Base-by-base conservation (phyloP, 768 basidiomycete species). In the Hypholoma sublateritium region DNA sequence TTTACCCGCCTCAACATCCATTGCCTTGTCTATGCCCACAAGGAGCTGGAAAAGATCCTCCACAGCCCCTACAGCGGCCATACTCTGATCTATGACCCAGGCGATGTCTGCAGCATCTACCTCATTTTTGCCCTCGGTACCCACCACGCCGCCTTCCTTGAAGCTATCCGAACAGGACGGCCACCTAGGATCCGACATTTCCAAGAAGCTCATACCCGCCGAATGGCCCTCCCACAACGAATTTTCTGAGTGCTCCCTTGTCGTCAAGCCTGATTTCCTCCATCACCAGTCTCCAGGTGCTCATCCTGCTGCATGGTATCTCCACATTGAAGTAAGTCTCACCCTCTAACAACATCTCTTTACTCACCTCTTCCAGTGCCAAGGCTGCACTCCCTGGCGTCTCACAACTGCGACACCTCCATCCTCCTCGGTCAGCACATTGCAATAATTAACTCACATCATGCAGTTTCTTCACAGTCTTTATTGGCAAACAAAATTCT, bases 321-420 rank as follows among this genome's bases (percentile, higher is more conserved):
- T 94, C 19, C 93, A 93, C 65, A 91, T 87, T 19, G 92, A 93
- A 80, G 92, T 90, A 61, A 53, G 81, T 65, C 4, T 13, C 11
- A 53, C 13, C 35, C n/a, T n/a, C n/a, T n/a, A n/a, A n/a, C n/a
- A n/a, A n/a, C n/a, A n/a, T 9, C 13, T 17, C 3, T 59, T 43
- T 3, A 21, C 1, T 9, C 6, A 11, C 5, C 5, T 16, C 39
- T 53, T 19, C 19, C 64, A 94, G 91, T 85, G 91, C 62, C 91
- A 92, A 81, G 91, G 91, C n/a, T 84, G 91, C 60, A 88, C 89
- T 0, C 75, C 93, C 2, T 94, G 92, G 92, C 88, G 92, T 52
- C 83, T 94, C 14, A 94, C 65, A 92, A 94, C 68, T 86, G 92
- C 37, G 92, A 91, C 37, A 94, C 92, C 3, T 91, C 91, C 34